These are phyloP conservation scores for Purshia tridentata DNA, from an alignment of 306 rosid genomes.

Conservation along the genomic window DNA sequence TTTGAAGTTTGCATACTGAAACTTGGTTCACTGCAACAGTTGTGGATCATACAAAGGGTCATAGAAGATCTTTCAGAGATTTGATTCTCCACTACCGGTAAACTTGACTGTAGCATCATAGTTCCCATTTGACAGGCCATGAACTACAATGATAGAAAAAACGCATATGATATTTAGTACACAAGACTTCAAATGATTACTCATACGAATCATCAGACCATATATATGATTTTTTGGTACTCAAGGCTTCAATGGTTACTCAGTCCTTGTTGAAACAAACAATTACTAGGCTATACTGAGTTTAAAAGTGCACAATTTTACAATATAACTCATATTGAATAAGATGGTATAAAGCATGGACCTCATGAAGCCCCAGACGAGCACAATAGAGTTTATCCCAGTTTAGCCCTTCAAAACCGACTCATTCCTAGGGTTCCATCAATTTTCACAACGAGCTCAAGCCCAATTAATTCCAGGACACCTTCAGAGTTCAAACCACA, in stretches of 20 bases:
- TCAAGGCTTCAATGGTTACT: background rate
- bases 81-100: conserved; percentile 40
- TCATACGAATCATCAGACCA: background rate
- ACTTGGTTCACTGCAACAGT: conserved; percentile 39
- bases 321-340: background rate
- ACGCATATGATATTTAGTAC: background rate
- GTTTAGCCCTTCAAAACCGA: background rate
- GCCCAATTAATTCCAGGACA: background rate
- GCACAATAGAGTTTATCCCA: background rate
- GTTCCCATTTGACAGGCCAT: conserved; percentile 54
- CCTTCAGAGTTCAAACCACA: background rate
- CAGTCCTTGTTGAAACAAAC: background rate
- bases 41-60: conserved; percentile 37
- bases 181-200: background rate
- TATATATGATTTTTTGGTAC: background rate
- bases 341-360: background rate
- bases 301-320: too few relatives aligned
- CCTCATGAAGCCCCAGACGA: background rate
- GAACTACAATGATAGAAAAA: conserved; percentile 15
- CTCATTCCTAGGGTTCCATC: background rate
- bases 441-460: background rate
- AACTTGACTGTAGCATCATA: conserved; percentile 36
- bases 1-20: conserved; percentile 34
- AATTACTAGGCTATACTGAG: background rate
- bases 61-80: conserved; percentile 32